These are phyloP conservation scores for Thuja plicata DNA, from an alignment of 83 land plant species.

Conservation along the genomic window DNA sequence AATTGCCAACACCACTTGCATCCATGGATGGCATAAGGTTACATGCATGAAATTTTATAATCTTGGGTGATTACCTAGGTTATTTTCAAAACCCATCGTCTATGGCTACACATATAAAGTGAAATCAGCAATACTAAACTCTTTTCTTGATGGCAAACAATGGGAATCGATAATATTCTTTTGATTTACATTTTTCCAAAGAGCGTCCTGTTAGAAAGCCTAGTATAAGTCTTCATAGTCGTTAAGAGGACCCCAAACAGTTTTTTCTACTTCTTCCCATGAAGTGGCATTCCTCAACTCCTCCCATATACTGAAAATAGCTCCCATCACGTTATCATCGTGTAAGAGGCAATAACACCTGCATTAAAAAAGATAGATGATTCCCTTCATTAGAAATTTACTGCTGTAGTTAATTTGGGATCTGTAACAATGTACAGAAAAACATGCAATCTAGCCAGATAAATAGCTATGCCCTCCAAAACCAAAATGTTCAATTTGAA, in stretches of 20 bases:
- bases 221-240: slow-evolving; percentile 29
- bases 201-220: not conserved
- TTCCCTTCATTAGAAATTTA: not conserved
- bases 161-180: not conserved
- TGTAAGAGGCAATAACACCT: slow-evolving; percentile 97
- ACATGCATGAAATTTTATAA: not conserved
- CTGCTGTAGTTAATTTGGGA: not conserved
- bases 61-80: not conserved
- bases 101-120: not conserved
- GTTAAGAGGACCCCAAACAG: slow-evolving; percentile 84
- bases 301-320: slow-evolving; percentile 75
- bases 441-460: not conserved
- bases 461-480: not conserved
- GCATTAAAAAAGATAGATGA: not conserved
- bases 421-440: not conserved
- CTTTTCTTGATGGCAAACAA: not conserved
- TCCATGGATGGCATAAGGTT: not conserved
- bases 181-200: not conserved
- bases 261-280: slow-evolving; percentile 88
- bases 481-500: not conserved
- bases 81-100: not conserved
- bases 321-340: slow-evolving; percentile 77
- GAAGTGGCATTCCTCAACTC: slow-evolving; percentile 62
- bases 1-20: not conserved
- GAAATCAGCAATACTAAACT: not conserved